Evolutionary conservation across 495 filamentous ascomycete species (phyloP).

Genomic region (Bacidia rubella): DNA sequence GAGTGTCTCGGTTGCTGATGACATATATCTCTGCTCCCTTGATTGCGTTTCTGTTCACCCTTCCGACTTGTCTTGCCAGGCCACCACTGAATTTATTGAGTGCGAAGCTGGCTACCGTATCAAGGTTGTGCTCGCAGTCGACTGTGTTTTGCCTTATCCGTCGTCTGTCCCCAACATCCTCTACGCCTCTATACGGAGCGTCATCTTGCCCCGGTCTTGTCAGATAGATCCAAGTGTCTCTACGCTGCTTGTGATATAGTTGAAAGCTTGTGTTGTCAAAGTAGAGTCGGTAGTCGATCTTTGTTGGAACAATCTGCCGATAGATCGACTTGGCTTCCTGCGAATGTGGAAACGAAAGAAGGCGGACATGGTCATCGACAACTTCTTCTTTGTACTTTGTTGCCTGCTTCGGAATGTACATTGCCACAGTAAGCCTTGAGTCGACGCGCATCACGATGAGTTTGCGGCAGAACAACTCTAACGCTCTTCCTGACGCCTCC

Average conservation of each 20-base stretch:
- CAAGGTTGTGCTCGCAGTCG: constrained; percentile 27
- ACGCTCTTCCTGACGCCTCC: constrained; percentile 17
- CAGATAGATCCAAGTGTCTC: constrained; percentile 34
- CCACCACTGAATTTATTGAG: constrained; percentile 32
- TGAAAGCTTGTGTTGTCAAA: constrained; percentile 31
- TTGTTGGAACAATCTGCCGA: constrained; percentile 28
- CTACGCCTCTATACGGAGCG: constrained; percentile 7
- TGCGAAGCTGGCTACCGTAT: constrained; percentile 31
- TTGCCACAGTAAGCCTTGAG: constrained; percentile 33
- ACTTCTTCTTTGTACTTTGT: constrained; percentile 23
- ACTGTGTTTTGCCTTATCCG: constrained; percentile 26
- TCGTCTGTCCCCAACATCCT: constrained; percentile 22
- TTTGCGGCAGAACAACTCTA: constrained; percentile 34
- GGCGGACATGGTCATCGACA: constrained; percentile 29
- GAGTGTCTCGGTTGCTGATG: constrained; percentile 37
- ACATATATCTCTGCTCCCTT: constrained; percentile 35
- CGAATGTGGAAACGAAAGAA: constrained; percentile 37
- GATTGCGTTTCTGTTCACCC: constrained; percentile 29
- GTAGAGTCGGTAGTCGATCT: constrained; percentile 32
- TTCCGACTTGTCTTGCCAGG: constrained; percentile 29
- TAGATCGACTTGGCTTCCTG: constrained; percentile 25
- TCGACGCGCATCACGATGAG: constrained; percentile 33
- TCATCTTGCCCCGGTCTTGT: constrained; percentile 25
- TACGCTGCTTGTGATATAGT: constrained; percentile 28
- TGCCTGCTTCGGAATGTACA: constrained; percentile 35